Evolutionary conservation across 169 alveolate genomes (phyloP).

Genomic region (Plasmodium blacklocki): DNA sequence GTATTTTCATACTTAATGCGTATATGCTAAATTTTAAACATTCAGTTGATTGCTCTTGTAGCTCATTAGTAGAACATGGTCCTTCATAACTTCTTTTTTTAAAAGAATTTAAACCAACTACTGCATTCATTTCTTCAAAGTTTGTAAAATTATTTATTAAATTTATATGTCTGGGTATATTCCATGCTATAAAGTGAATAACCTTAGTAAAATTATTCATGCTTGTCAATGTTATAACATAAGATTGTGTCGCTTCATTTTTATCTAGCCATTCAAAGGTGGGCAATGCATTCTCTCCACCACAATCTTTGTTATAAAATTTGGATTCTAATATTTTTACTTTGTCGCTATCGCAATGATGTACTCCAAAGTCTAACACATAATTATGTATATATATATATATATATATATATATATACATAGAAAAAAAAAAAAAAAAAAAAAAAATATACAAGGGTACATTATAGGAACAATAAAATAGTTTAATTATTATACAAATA

Average conservation of each 20-base stretch:
- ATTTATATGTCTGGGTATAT: conserved; percentile 51
- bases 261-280: conserved; percentile 52
- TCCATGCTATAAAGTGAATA: conserved; percentile 54
- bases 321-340: conserved; percentile 26
- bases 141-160: conserved; percentile 22
- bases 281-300: conserved; percentile 50
- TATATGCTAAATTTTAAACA: conserved; percentile 42
- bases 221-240: conserved; percentile 47
- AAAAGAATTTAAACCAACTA: conserved; percentile 28
- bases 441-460: no score
- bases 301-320: conserved; percentile 34
- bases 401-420: not conserved
- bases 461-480: not conserved
- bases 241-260: conserved; percentile 51
- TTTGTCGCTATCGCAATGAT: conserved; percentile 30
- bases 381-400: not conserved
- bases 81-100: conserved; percentile 23
- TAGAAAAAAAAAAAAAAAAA: conserved; percentile 4
- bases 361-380: conserved; percentile 18
- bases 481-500: not conserved
- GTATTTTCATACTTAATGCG: conserved; percentile 35
- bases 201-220: not conserved
- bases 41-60: not conserved
- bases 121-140: conserved; percentile 33
- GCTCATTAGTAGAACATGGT: conserved; percentile 5